Conservation (phyloP, 148 eudicot species). For the Silene uniflora region DNA sequence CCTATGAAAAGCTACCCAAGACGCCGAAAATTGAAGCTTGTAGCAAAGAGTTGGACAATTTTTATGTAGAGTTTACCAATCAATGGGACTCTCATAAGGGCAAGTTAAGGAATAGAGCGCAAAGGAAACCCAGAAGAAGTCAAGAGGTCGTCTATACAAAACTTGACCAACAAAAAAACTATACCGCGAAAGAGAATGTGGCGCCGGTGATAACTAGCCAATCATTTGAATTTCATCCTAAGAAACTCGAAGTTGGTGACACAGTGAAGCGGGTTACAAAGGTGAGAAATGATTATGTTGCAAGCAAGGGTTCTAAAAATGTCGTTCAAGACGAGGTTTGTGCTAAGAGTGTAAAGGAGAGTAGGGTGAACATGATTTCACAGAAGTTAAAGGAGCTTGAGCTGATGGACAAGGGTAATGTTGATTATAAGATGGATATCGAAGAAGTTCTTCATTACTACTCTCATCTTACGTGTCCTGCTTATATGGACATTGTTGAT, state of each 20-base stretch:
- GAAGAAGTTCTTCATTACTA: conserved; percentile 63
- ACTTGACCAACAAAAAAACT: not conserved
- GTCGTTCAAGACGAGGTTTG: conserved; percentile 20
- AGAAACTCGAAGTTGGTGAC: not conserved
- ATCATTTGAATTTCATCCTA: conserved; percentile 8
- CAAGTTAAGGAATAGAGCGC: not conserved
- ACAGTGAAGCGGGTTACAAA: not conserved
- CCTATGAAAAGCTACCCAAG: conserved; percentile 53
- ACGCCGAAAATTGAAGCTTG: conserved; percentile 30
- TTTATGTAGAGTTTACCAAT: conserved; percentile 39
- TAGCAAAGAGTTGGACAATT: conserved; percentile 31
- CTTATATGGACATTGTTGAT: conserved; percentile 57
- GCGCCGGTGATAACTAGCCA: not conserved
- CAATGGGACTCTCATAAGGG: conserved; percentile 26
- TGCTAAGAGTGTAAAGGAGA: conserved; percentile 19
- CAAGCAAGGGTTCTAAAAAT: conserved; percentile 13
- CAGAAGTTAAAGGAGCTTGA: conserved; percentile 56
- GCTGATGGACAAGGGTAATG: conserved; percentile 35
- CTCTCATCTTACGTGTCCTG: conserved; percentile 49
- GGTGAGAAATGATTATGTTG: conserved; percentile 8
- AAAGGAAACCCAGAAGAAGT: conserved; percentile 15
- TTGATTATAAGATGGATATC: conserved; percentile 47
- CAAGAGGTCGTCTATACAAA: not conserved
- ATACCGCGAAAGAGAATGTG: not conserved
- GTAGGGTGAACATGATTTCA: conserved; percentile 29